phyloP scores from a whole-genome alignment of 2,329 filamentous ascomycete species.

The Penicillium polonicum region DNA sequence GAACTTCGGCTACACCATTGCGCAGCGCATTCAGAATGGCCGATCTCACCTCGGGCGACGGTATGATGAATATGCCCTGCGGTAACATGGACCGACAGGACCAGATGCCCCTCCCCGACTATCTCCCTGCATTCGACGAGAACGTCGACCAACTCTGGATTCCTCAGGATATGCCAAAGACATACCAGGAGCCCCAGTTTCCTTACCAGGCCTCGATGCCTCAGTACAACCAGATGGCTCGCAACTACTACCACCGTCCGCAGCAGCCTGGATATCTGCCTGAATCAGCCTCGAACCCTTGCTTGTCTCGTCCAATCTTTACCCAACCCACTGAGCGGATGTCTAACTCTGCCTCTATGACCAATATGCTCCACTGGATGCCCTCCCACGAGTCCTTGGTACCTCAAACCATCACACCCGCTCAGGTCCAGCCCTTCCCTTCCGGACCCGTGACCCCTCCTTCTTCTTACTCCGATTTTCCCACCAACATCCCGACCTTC shows the following conservation, averaged over 20 bases:
- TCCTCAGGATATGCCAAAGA: slow-evolving; percentile 37
- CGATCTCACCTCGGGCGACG: slow-evolving; percentile 35
- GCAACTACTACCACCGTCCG: slow-evolving; percentile 36
- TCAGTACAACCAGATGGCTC: slow-evolving; percentile 37
- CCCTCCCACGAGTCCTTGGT: slow-evolving; percentile 34
- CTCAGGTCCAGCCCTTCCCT: slow-evolving; percentile 31
- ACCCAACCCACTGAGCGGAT: slow-evolving; percentile 35
- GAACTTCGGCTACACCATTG: slow-evolving; percentile 32
- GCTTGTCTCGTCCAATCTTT: slow-evolving; percentile 41
- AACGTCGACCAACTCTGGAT: slow-evolving; percentile 41
- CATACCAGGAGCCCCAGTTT: slow-evolving; percentile 35
- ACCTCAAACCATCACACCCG: slow-evolving; percentile 39
- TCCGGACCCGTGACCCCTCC: slow-evolving; percentile 37
- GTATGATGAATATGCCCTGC: slow-evolving; percentile 36
- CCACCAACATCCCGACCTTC: slow-evolving; percentile 34
- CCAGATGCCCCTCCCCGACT: slow-evolving; percentile 37
- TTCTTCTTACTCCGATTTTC: slow-evolving; percentile 40
- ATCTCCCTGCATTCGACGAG: slow-evolving; percentile 40
- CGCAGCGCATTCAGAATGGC: slow-evolving; percentile 38
- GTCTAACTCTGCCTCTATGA: slow-evolving; percentile 37
- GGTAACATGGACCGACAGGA: slow-evolving; percentile 37
- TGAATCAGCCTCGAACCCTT: slow-evolving; percentile 41
- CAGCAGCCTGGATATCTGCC: slow-evolving; percentile 36
- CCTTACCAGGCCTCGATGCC: slow-evolving; percentile 37
- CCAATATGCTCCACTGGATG: slow-evolving; percentile 41